Evolutionary conservation across 2,329 filamentous ascomycete genomes (phyloP).

Genomic region (Dendryphion nanum): DNA sequence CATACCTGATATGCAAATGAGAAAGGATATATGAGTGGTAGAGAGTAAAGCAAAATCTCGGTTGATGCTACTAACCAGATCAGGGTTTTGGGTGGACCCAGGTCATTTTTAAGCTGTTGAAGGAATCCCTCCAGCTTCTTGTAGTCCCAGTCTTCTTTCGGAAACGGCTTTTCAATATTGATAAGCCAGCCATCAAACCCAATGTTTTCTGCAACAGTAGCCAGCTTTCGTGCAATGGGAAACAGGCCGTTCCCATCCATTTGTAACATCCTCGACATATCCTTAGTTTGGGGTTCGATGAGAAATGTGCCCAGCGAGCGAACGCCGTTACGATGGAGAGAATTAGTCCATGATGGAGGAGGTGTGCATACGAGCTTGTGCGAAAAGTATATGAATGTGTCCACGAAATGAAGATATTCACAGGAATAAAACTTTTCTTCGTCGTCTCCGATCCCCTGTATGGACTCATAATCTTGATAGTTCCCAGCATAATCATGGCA

Average conservation of each 20-base stretch:
- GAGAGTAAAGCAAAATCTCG: no score
- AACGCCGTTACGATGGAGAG: slow-evolving; percentile 48
- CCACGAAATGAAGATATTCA: slow-evolving; percentile 45
- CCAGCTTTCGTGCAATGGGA: slow-evolving; percentile 38
- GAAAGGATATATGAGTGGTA: slow-evolving; percentile 5
- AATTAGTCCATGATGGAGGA: slow-evolving; percentile 47
- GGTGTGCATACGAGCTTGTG: slow-evolving; percentile 48
- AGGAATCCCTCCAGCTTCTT: slow-evolving; percentile 38
- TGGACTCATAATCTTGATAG: slow-evolving; percentile 45
- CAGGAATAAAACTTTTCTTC: slow-evolving; percentile 40
- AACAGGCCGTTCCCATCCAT: slow-evolving; percentile 19
- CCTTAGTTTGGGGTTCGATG: slow-evolving; percentile 41
- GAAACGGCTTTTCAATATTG: slow-evolving; percentile 47
- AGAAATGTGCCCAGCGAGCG: slow-evolving; percentile 45
- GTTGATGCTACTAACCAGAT: slow-evolving; percentile 40
- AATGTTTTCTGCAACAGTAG: slow-evolving; percentile 39
- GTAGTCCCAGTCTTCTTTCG: slow-evolving; percentile 28
- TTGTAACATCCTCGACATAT: slow-evolving; percentile 29
- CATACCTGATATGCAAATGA: slow-evolving; percentile 41
- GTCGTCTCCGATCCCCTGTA: slow-evolving; percentile 27
- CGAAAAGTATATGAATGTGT: slow-evolving; percentile 49
- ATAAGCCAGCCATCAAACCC: slow-evolving; percentile 51
- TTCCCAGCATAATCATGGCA: slow-evolving; percentile 44
- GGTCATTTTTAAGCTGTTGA: slow-evolving; percentile 30
- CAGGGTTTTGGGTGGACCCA: slow-evolving; percentile 29